Evolutionary conservation across 2,329 filamentous ascomycete genomes (phyloP), one percentile per base, ranked within the genome.

Genomic region (Ascosphaera apis): DNA sequence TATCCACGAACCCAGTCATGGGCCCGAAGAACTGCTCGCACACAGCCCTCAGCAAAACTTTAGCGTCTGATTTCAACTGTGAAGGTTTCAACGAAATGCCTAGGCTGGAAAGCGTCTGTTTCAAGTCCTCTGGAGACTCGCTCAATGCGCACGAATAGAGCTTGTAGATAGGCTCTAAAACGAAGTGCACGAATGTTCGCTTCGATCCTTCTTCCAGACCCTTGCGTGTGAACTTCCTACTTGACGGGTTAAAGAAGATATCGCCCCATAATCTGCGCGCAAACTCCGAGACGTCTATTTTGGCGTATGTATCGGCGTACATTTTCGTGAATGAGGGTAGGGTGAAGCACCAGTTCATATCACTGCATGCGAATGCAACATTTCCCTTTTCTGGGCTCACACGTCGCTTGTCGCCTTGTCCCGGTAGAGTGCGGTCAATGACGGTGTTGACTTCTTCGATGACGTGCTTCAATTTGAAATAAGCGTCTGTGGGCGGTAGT

Each of bases 401-500:
- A 43, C 88, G 72, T 55, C 71, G 72, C 41, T 68, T 72, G 48
- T 81, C 80, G 18, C 84, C 83, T 46, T 72, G 70, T 2, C 81
- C 76, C 3, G 88, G 86, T 18, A 83, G 65, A 2, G 79, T 77
- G 51, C 79, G 83, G 51, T 91, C 81, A 48, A 98, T 95, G 45
- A 88, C 63, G 1, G 82, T 92, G 57, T 98, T 98, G 55, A 98
- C 84, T 56, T 95, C 82, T 55, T 98, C 88, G 36, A 98, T 72
- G n/a, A 93, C 83, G 53, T 95, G 84, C 59, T 93, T 95, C 37
- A 98, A 65, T 64, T 98, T 98, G 66, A 93, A 95, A 60, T 98
- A 98, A 9, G 88, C 88, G 52, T 98, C 88, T 44, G 75, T 81
- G 2, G 88, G 88, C 2, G 88, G 88, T 11, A 98, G 66, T 54